These are phyloP conservation scores for Mortierella sp. DNA, from an alignment of 371 early-diverging fungal genomes.

Conservation along the genomic window DNA sequence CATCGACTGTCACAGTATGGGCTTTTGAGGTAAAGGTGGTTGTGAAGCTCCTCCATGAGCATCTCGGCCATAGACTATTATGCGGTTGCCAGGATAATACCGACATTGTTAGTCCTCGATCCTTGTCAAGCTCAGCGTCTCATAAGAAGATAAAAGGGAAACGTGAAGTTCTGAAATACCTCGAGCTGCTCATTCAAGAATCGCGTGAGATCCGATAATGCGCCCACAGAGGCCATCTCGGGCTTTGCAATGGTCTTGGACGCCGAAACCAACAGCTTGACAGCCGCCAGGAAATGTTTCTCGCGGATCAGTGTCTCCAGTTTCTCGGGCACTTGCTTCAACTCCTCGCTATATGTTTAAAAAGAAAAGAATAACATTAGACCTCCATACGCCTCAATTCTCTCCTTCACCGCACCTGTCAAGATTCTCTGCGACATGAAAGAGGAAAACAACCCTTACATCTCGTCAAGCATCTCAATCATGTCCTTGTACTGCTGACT, in stretches of 20 bases:
- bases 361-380: not conserved
- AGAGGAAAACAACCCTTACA: constrained; percentile 62
- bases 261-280: constrained; percentile 77
- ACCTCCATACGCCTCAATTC: not conserved
- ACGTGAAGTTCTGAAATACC: constrained; percentile 50
- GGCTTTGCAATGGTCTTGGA: constrained; percentile 76
- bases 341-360: constrained; percentile 75
- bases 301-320: constrained; percentile 79
- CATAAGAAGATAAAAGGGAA: not conserved
- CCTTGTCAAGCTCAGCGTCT: not conserved
- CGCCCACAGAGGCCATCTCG: constrained; percentile 89
- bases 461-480: constrained; percentile 78
- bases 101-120: not conserved
- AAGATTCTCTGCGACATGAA: not conserved
- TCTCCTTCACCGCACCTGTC: not conserved
- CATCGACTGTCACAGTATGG: constrained; percentile 74
- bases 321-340: constrained; percentile 84
- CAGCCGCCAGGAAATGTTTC: constrained; percentile 88
- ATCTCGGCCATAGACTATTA: constrained; percentile 79
- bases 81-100: not conserved
- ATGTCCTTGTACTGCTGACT: constrained; percentile 90
- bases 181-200: constrained; percentile 79
- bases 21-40: constrained; percentile 93
- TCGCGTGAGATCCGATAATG: constrained; percentile 81
- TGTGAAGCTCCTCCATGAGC: constrained; percentile 92